Evolutionary conservation across 768 basidiomycete species (phyloP), one percentile per base, ranked within the genome.

Genomic region (Fistulinella prunicolor): DNA sequence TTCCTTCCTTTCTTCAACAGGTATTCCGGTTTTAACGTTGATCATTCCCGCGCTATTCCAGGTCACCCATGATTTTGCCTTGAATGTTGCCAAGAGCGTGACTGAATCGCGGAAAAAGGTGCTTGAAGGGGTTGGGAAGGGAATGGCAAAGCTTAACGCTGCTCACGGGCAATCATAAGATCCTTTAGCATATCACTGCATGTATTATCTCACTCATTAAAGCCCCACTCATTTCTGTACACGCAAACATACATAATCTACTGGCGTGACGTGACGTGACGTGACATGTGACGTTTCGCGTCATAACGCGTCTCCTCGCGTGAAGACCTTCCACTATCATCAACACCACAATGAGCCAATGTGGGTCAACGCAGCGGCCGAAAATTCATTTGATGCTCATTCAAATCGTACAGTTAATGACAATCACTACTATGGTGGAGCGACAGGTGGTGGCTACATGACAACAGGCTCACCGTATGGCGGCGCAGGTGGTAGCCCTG

Each of bases 101-200:
- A 77, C 73, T 6, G 88, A 92, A 22, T 70, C 88, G 3, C 81
- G 84, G 35, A 86, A 79, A 64, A 86, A 82, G 64, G 78, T 85
- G 7, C 64, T 82, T 19, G 86, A 87, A 46, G 88, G 87, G 22
- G 70, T 83, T 35, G 82, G 80, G 23, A 89, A 85, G 60, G 88
- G 89, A 16, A 73, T 86, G 46, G 58, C 64, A n/a, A 80, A 79
- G 42, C 63, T 85, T 38, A 71, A 69, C 57, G 65, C 72, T 30
- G 70, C 66, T 10, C 71, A 79, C 36, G 58, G 62, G 32, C 57
- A 68, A 48, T 42, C 55, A 47, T 70, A 44, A 52, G 24, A 26
- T 42, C 17, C 7, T 2, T 29, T 23, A 38, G 40, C n/a, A n/a
- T 19, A 44, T 39, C 39, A 46, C 26, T 12, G 17, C 42, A 54